Conservation (phyloP, 257 asterid species). For the Linderniella brevidens region DNA sequence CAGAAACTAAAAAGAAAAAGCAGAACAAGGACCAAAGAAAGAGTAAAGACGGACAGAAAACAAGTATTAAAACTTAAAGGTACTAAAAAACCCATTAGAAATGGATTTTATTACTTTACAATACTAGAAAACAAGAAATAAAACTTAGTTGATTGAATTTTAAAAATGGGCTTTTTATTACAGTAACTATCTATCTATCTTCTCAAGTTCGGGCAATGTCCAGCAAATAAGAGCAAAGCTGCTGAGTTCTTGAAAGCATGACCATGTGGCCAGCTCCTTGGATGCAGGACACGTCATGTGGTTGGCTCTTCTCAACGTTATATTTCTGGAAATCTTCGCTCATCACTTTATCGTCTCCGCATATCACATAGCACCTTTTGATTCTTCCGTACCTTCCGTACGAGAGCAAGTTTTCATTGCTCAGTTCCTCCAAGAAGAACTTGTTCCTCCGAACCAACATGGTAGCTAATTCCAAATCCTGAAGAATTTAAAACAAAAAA, state of each 20-base stretch:
- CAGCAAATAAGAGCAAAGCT: slow-evolving; percentile 17
- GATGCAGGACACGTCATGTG: slow-evolving; percentile 23
- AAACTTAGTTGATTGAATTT: too few species aligned
- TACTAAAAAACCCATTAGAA: too few species aligned
- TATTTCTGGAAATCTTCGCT: slow-evolving; percentile 35
- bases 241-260: slow-evolving; percentile 30
- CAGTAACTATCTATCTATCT: too few species aligned
- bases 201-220: slow-evolving; percentile 11
- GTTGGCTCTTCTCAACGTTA: slow-evolving; percentile 27
- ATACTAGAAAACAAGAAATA: too few species aligned
- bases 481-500: background rate
- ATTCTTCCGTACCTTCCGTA: slow-evolving; percentile 30
- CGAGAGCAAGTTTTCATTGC: slow-evolving; percentile 17
- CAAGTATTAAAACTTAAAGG: too few species aligned
- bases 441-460: slow-evolving; percentile 25
- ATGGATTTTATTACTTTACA: too few species aligned
- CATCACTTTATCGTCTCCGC: slow-evolving; percentile 28
- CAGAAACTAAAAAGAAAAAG: too few species aligned
- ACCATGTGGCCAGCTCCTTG: slow-evolving; percentile 37
- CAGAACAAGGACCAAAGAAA: too few species aligned
- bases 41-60: too few species aligned
- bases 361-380: slow-evolving; percentile 26
- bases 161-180: too few species aligned
- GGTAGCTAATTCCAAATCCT: slow-evolving; percentile 48
- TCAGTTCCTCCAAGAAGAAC: slow-evolving; percentile 25